A percentile compares a stretch with the other conserved stretches of the same genome.
These are phyloP conservation scores for Arabis hirsuta DNA, from an alignment of 345 rosid genomes.

Conservation along the genomic window DNA sequence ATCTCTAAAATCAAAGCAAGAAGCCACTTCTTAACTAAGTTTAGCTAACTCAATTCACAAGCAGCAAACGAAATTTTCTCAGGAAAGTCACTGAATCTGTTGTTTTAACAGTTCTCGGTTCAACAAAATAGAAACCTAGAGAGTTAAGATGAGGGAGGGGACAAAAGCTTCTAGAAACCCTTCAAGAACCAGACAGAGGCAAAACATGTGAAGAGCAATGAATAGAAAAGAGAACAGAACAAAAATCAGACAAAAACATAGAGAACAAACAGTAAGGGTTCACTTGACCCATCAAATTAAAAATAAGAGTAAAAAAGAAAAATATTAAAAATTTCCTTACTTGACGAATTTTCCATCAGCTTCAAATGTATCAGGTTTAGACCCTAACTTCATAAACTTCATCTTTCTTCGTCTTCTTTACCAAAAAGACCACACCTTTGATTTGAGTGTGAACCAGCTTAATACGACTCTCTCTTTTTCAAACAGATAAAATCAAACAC, in stretches of 20 bases:
- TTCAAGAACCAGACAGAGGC: constrained; percentile 25
- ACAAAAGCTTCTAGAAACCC: constrained; percentile 21
- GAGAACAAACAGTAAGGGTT: constrained; percentile 34
- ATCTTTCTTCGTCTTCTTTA: constrained; percentile 47
- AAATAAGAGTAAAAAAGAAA: not conserved
- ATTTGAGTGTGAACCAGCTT: constrained; percentile 28
- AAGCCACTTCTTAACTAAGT: not conserved
- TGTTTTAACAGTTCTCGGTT: not conserved
- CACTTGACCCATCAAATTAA: constrained; percentile 27
- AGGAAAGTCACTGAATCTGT: not conserved
- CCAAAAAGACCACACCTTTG: constrained; percentile 28
- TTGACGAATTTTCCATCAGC: constrained; percentile 72
- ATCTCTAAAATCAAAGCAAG: not conserved
- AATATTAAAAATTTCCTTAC: constrained; percentile 44
- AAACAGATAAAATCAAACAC: not conserved
- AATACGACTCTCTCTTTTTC: not conserved
- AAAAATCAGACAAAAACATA: constrained; percentile 36
- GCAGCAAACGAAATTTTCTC: not conserved
- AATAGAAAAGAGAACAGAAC: constrained; percentile 38
- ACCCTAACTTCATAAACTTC: constrained; percentile 98
- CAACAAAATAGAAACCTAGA: not conserved
- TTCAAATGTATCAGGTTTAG: constrained; percentile 87
- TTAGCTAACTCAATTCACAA: not conserved
- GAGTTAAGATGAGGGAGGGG: not conserved
- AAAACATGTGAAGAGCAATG: constrained; percentile 36